Conservation (phyloP, 2,329 filamentous ascomycete species). For the Fusarium sp. region DNA sequence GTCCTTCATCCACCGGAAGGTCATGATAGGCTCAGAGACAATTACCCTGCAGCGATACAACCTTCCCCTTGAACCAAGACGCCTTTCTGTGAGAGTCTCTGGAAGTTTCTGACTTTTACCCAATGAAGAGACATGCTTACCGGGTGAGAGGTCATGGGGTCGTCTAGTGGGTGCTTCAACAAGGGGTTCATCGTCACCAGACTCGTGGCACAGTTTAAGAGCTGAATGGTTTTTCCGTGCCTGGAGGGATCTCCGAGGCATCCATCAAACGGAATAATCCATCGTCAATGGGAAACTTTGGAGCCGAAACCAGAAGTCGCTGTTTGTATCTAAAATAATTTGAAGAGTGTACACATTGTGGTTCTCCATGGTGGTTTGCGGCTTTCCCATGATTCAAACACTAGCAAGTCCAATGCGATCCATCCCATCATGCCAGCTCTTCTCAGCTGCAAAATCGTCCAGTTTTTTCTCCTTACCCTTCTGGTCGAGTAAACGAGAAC, state of each 20-base stretch:
- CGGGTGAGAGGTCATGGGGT: conserved; percentile 26
- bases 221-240: not conserved
- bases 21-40: conserved; percentile 1
- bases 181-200: conserved; percentile 20
- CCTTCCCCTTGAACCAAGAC: conserved; percentile 11
- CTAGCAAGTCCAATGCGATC: too few relatives aligned
- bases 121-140: conserved; percentile 15
- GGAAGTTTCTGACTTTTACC: not conserved
- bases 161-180: conserved; percentile 19
- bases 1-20: conserved; percentile 4
- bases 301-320: too few relatives aligned
- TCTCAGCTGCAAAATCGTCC: not conserved
- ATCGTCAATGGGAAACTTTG: not conserved
- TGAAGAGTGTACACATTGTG: not conserved
- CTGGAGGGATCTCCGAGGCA: not conserved
- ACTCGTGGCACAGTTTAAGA: not conserved
- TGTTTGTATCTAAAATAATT: too few relatives aligned
- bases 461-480: not conserved
- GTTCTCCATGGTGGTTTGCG: not conserved
- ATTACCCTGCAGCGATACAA: conserved; percentile 11
- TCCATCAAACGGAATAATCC: too few relatives aligned
- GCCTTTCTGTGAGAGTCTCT: not conserved
- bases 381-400: not conserved
- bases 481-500: not conserved
- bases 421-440: not conserved